Evolutionary conservation across 192 early-diverging fungal species (phyloP), one percentile per base, ranked within the genome.

Genomic region (Coemansia sp.): DNA sequence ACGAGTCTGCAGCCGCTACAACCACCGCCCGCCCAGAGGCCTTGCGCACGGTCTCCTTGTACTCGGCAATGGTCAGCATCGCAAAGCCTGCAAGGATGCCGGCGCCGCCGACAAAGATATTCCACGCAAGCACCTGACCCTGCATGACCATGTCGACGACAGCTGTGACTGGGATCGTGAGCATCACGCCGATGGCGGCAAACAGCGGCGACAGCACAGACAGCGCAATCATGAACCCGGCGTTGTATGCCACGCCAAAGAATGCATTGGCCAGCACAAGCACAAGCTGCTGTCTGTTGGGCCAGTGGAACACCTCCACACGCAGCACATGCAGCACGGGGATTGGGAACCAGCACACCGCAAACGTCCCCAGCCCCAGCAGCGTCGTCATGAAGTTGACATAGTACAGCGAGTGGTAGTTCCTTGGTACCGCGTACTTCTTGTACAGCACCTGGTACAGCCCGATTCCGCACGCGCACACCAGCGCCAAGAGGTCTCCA

Each of bases 381-480:
- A 87, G 51, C 21, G 89, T 84, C 3, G 89, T 89, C 58, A 92
- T 66, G 7, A 85, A 85, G 67, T 93, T 91, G 34, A 90, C 86
- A 84, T 92, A 90, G n/a, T 86, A 74, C 57, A 93, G 76, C 30
- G 91, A 86, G 28, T 49, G 90, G 59, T 49, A 76, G 67, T 62
- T 69, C 16, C 43, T 64, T 16, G 81, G 87, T 31, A 90, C 87
- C 0, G 84, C 85, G 58, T 87, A 89, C 71, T 89, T 89, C 61
- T 92, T 94, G 85, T 93, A 94, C 57, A 92, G 68, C 3, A 91
- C 90, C 69, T 81, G 89, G 62, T 92, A 91, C 61, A 90, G 87
- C n/a, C 92, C 93, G 71, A 90, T 90, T 9, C 84, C 56, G 4
- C 81, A 82, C 2, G 91, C 90, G 39, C 88, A 85, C 9, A 85